Base-by-base conservation (phyloP, 179 eudicot genomes). In the Carnegiea gigantea region DNA sequence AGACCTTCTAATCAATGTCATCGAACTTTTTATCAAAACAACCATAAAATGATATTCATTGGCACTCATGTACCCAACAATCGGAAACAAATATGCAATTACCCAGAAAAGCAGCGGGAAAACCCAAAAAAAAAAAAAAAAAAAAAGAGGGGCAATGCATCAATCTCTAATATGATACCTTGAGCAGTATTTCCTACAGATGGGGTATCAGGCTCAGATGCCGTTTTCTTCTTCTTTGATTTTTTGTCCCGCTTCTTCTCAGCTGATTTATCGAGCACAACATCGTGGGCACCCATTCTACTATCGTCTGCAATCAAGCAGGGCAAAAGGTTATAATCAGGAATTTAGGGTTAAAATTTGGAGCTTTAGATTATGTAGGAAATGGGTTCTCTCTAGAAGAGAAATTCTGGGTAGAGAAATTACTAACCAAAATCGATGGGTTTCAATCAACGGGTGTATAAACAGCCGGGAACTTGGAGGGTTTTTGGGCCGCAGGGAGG, bases 201-300 rank as follows among this genome's bases (percentile, higher is more conserved):
- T 24, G 71, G 38, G 26, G 38, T 28, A 67, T 67, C 71, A 26
- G 8, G 73, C 73, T 68, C 73, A 28, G 7, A 20, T 9, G 18
- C 20, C 1, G 6, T 30, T 11, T 68, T 68, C 43, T 68, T 68
- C 20, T 26, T 68, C 73, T 4, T 68, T 15, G 73, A 68, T 28
- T 30, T 68, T 68, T 68, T 68, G 73, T 30, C 8, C 17, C 43
- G 40, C 43, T 28, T 68, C 43, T 68, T 68, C 73, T 68, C 20
- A 30, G 43, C 43, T 68, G 73, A 68, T 4, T 68, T 40, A 30
- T 68, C 40, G 13, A 68, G 28, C 15, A 68, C 73, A 33, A 70
- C 73, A 70, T 70, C 46, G 26, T 70, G 73, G 46, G 46, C 36
- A 36, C 73, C 73, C 73, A 70, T 70, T 13, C 33, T 30, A 36